Base-by-base conservation (phyloP, 805 yeast species). In the baker's yeast (Saccharomyces cerevisiae) region DNA sequence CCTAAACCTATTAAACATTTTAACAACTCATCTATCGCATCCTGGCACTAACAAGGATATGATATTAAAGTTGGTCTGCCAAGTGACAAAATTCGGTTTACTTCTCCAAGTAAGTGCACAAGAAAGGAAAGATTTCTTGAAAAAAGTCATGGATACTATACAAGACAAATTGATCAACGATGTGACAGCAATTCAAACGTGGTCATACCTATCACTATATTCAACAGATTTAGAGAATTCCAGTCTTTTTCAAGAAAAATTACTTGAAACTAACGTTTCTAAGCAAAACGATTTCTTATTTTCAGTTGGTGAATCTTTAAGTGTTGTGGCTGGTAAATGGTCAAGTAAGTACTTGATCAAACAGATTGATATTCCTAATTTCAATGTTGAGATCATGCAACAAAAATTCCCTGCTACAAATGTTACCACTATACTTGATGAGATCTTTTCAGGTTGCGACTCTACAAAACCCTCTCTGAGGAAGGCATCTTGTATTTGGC, bases 401-500 rank as follows among this genome's bases (percentile, higher is more conserved):
- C 27, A 46, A 8, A 21, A 32, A 6, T 55, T 48, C 41, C 8
- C 56, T 60, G 13, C 60, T 71, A 32, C 30, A 17, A 41, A 63
- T 51, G 36, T 64, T 51, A 46, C 47, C 2, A 47, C 56, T 6
- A 70, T 88, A 2, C 64, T 89, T n/a, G 66, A 73, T 0, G 66
- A 68, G 4, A 73, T 87, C 0, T 69, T 91, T 27, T 66, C 66
- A 14, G 75, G 82, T 1, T 80, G 89, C 57, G 68, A 75, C 2
- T 75, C 79, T 6, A 80, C 96, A 0, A 87, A 87, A 59, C 97
- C 97, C 0, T 70, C 84, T 1, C 67, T 88, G 31, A 75, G 95
- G 57, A 85, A 79, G 57, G 85, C 91, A 0, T 80, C 89, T 0
- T 88, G 96, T 69, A 79, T 92, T 43, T 89, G 98, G 95, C 72